Evolutionary conservation across 306 rosid genomes (phyloP), one percentile per base, ranked within the genome.

Genomic region (Cucumis melo): DNA sequence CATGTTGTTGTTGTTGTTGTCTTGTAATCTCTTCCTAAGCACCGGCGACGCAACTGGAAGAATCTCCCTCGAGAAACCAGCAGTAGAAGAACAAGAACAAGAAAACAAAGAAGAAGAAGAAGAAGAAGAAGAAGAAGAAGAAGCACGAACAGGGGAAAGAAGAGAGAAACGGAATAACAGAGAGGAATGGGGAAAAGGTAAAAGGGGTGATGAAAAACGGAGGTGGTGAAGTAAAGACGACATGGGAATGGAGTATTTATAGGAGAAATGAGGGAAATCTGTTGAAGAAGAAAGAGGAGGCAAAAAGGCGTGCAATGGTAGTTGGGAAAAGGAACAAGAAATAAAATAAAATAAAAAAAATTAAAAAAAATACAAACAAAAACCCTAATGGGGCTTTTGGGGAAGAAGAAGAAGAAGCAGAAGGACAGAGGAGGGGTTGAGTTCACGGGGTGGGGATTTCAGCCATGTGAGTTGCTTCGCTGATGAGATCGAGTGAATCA

Each of bases 1-100:
- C 98, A 94, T 93, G 48, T 20, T 39, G 36, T 41, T 44, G 8
- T 51, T 51, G 19, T 53, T 62, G 1, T 27, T 29, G 8, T 16
- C 42, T 29, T 62, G 21, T 4, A 19, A 62, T 15, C 39, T 32
- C 19, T 19, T 62, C 68, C 42, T 7, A 62, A 32, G 2, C 42
- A 14, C 66, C 70, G 44, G 23, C 21, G 60, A 7, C 73, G 14
- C 21, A 3, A 19, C 60, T 9, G 56, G 56, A 72, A 27, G 60
- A 8, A 72, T 24, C 24, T 15, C 61, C 42, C 16, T 17, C 65
- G 34, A 57, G 13, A 46, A 56, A 32, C 39, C 76, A 48, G 10
- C 9, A 72, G 23, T 12, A 0, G 46, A 11, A 32, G 66, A 75
- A 16, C 21, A 11, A 34, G 38, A 75, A 42, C 15, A 38, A 27